These are phyloP conservation scores for Styphnolobium japonicum DNA, from an alignment of 306 rosid species.

Conservation along the genomic window DNA sequence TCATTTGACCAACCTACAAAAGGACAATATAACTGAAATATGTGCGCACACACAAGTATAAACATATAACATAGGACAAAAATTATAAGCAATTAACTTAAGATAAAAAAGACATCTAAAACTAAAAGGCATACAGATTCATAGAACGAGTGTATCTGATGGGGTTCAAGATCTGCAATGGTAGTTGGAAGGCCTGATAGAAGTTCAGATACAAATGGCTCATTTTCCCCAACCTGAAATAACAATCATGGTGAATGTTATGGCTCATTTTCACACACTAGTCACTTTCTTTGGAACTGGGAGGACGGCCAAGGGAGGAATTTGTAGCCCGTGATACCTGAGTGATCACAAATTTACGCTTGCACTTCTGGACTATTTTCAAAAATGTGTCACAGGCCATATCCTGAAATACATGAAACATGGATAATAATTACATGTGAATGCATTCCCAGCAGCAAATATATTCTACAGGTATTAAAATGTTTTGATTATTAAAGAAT, in stretches of 20 bases:
- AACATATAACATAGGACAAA: not conserved
- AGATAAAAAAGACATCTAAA: not conserved
- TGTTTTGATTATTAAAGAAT: not conserved
- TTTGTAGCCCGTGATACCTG: slow-evolving; percentile 52
- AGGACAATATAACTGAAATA: not conserved
- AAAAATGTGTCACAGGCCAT: slow-evolving; percentile 98
- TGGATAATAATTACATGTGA: not conserved
- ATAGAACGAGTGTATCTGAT: slow-evolving; percentile 91
- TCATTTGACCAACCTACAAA: slow-evolving; percentile 86
- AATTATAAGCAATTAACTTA: not conserved
- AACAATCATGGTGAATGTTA: slow-evolving; percentile 16
- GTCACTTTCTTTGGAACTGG: not conserved
- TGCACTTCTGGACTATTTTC: slow-evolving; percentile 95
- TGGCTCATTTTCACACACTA: not conserved
- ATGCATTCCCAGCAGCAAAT: not conserved
- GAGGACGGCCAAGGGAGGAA: not conserved
- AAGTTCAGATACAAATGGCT: slow-evolving; percentile 97
- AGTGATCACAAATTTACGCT: slow-evolving; percentile 87
- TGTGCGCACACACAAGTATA: not conserved
- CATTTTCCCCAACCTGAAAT: slow-evolving; percentile 89
- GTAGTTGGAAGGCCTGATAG: slow-evolving; percentile 82
- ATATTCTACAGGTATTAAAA: not conserved
- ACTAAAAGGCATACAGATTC: slow-evolving; percentile 70
- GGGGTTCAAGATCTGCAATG: slow-evolving; percentile 88
- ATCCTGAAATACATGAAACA: slow-evolving; percentile 56